phyloP scores from a whole-genome alignment of 495 filamentous ascomycete species.

The Cercophora sp. region DNA sequence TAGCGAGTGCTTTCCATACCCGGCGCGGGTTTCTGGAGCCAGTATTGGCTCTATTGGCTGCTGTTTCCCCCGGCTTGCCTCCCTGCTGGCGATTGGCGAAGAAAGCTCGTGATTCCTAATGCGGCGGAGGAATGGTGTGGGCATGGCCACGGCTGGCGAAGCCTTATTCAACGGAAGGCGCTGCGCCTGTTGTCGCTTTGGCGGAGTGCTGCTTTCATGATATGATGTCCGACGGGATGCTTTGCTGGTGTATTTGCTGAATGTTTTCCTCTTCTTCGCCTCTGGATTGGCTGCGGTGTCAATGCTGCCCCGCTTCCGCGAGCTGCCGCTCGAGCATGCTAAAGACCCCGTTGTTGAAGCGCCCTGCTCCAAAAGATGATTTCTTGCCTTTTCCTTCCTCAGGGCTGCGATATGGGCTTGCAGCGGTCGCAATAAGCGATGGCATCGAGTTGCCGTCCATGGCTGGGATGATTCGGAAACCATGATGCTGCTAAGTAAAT shows the following conservation, averaged over 20 bases:
- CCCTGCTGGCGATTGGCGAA: constrained; percentile 10
- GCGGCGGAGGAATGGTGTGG: constrained; percentile 27
- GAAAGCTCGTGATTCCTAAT: constrained; percentile 20
- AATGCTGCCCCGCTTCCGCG: constrained; percentile 5
- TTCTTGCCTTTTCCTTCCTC: constrained; percentile 35
- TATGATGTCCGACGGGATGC: constrained; percentile 12
- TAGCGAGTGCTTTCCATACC: too few species aligned
- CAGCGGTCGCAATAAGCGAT: constrained; percentile 53
- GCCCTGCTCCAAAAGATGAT: not conserved
- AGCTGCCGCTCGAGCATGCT: too few species aligned
- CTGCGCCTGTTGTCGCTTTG: constrained; percentile 15
- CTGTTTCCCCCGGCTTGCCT: too few species aligned
- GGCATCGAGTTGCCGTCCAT: constrained; percentile 56
- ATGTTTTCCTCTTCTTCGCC: constrained; percentile 12
- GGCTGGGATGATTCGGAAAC: constrained; percentile 21
- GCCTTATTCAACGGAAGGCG: constrained; percentile 9
- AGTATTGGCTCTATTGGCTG: too few species aligned
- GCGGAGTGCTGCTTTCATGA: constrained; percentile 9
- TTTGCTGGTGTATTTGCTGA: constrained; percentile 23
- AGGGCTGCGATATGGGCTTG: constrained; percentile 49
- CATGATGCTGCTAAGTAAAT: not conserved
- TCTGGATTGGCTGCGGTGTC: constrained; percentile 9
- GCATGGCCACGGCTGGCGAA: constrained; percentile 18
- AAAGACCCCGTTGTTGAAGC: too few species aligned
- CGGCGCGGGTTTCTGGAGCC: too few species aligned